Evolutionary conservation across 345 rosid species (phyloP), one percentile per base, ranked within the genome.

Genomic region (Dipteronia dyeriana): DNA sequence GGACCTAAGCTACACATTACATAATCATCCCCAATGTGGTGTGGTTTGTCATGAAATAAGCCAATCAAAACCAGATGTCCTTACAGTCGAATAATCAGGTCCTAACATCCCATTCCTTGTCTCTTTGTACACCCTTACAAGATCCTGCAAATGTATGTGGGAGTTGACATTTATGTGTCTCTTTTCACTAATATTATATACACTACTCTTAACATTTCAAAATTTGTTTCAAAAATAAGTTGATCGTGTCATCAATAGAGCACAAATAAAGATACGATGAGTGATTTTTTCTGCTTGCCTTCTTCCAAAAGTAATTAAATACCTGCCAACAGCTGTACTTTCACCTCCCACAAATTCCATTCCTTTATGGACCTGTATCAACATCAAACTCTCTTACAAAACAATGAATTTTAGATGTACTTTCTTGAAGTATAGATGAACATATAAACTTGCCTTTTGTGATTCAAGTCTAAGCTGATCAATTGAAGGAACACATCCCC

Each of bases 21-120:
- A n/a, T n/a, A n/a, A n/a, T n/a, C n/a, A n/a, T n/a, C n/a, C n/a
- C n/a, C n/a, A n/a, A n/a, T n/a, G n/a, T n/a, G n/a, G n/a, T n/a
- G n/a, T n/a, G n/a, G n/a, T n/a, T n/a, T n/a, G n/a, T n/a, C n/a
- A n/a, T n/a, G n/a, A n/a, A n/a, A n/a, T n/a, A n/a, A n/a, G n/a
- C n/a, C n/a, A n/a, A n/a, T n/a, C n/a, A n/a, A n/a, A n/a, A n/a
- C n/a, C n/a, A n/a, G n/a, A n/a, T n/a, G n/a, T n/a, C n/a, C n/a
- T n/a, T n/a, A n/a, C n/a, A n/a, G 98, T 95, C 1, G 97, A 95
- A 82, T 91, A 95, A 83, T 93, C 95, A 81, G 97, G 74, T 71
- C 98, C 97, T 73, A 93, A 69, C 97, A 93, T 95, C 53, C 93
- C 95, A 61, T 95, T 95, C 81, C 98, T 88, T 0, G 97, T 93